These are phyloP conservation scores for Aphanomyces astaci DNA, from an alignment of 352 stramenopile genomes.

Conservation along the genomic window DNA sequence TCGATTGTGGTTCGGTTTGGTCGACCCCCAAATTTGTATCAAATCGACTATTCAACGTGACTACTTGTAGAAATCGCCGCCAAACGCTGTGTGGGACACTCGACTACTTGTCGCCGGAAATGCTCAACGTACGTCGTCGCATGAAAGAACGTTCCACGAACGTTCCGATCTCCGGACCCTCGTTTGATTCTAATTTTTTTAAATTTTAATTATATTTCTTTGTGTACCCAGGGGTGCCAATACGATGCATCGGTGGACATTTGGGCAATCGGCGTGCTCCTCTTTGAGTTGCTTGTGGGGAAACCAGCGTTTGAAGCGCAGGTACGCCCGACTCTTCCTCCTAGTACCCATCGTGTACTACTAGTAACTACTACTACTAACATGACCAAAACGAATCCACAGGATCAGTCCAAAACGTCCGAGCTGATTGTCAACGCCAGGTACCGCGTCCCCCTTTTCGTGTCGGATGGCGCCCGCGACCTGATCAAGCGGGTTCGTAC, in stretches of 20 bases:
- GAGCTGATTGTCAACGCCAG: constrained; percentile 87
- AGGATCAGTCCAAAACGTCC: constrained; percentile 94
- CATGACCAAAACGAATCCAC: too few relatives aligned
- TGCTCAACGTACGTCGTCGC: constrained; percentile 84
- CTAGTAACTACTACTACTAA: too few relatives aligned
- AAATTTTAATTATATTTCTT: too few relatives aligned
- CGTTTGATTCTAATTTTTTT: too few relatives aligned
- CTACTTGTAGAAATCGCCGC: constrained; percentile 58
- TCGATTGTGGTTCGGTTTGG: too few relatives aligned
- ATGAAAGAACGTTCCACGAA: too few relatives aligned
- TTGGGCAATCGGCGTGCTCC: constrained; percentile 97
- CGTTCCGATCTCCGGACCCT: too few relatives aligned
- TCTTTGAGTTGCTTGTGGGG: constrained; percentile 97
- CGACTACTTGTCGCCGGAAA: constrained; percentile 99
- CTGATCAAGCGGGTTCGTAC: constrained; percentile 50
- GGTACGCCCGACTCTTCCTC: constrained; percentile 30
- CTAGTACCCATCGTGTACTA: too few relatives aligned
- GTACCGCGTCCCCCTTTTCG: constrained; percentile 52
- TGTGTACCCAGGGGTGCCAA: constrained; percentile 76
- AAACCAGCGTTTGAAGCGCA: constrained; percentile 95
- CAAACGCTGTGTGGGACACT: constrained; percentile 98
- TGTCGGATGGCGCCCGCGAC: constrained; percentile 64
- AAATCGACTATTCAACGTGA: neutral
- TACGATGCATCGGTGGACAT: constrained; percentile 99
- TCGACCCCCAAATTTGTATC: too few relatives aligned